phyloP scores from a whole-genome alignment of 139 green algal species.

The Pleodorina starrii region DNA sequence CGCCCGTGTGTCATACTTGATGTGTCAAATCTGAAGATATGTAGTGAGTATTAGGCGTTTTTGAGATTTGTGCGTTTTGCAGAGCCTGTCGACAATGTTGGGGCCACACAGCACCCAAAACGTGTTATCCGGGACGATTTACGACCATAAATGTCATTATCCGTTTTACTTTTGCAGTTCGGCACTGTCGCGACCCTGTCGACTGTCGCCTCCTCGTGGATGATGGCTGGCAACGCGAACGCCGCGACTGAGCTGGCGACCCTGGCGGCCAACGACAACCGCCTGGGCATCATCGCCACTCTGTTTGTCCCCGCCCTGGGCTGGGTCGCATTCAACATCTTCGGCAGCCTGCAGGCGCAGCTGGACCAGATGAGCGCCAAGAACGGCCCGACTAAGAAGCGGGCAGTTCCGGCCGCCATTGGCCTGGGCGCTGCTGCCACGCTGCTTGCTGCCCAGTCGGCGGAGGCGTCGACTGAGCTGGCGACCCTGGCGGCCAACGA shows the following conservation, averaged over 20 bases:
- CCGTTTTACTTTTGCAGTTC: conserved; percentile 30
- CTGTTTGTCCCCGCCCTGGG: conserved; percentile 67
- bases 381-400: conserved; percentile 16
- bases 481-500: conserved; percentile 74
- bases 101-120: too few relatives aligned
- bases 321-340: conserved; percentile 90
- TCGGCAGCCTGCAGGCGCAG: conserved; percentile 55
- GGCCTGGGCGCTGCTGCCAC: conserved; percentile 65
- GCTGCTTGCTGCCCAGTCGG: conserved; percentile 65
- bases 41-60: too few relatives aligned
- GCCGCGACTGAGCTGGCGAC: conserved; percentile 83
- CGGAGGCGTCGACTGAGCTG: conserved; percentile 69
- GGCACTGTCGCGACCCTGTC: conserved; percentile 51
- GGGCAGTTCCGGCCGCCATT: conserved; percentile 34
- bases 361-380: conserved; percentile 43
- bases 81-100: too few relatives aligned
- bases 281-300: conserved; percentile 64
- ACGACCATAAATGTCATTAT: too few relatives aligned
- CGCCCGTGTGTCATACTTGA: too few relatives aligned
- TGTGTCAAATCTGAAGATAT: too few relatives aligned
- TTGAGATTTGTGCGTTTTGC: too few relatives aligned
- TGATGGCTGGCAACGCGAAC: conserved; percentile 64
- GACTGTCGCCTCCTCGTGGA: conserved; percentile 54
- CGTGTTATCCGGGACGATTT: too few relatives aligned
- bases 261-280: conserved; percentile 80